These are phyloP conservation scores for Crithidia thermophila DNA, from an alignment of 208 protist genomes.

Conservation along the genomic window DNA sequence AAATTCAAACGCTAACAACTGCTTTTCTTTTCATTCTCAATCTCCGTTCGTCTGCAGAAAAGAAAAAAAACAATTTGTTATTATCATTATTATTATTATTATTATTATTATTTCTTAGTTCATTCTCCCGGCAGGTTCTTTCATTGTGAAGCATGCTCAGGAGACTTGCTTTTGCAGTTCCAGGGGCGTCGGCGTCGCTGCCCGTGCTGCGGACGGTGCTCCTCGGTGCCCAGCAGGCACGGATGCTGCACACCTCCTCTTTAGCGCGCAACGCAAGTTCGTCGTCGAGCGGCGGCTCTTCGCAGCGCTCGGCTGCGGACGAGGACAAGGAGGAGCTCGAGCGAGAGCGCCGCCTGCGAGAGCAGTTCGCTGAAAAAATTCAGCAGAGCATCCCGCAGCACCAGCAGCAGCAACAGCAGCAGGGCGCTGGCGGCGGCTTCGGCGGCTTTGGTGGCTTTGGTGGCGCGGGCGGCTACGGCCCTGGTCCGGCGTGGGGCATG, in stretches of 20 bases:
- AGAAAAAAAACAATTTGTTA: not conserved
- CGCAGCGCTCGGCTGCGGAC: constrained; percentile 45
- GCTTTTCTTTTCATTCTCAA: not conserved
- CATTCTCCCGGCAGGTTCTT: not conserved
- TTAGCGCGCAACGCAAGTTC: not conserved
- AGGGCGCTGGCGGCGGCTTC: not conserved
- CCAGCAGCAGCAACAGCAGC: constrained; percentile 19
- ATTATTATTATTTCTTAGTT: not conserved
- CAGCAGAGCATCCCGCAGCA: constrained; percentile 51
- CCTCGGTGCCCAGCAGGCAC: not conserved
- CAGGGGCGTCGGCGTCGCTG: not conserved
- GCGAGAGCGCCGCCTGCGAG: constrained; percentile 71
- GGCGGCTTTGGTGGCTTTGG: no score
- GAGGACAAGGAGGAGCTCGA: constrained; percentile 87
- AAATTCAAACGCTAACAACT: not conserved
- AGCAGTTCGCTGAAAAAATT: constrained; percentile 80
- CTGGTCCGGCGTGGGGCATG: constrained; percentile 14
- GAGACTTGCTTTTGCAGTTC: constrained; percentile 3
- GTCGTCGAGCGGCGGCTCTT: constrained; percentile 4
- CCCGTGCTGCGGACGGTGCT: constrained; percentile 2
- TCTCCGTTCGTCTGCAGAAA: no score
- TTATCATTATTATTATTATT: not conserved
- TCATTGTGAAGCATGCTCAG: constrained; percentile 21
- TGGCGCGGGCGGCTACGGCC: constrained; percentile 19
- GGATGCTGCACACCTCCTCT: constrained; percentile 15